Evolutionary conservation across 2,329 filamentous ascomycete species (phyloP), one percentile per base, ranked within the genome.

Genomic region (Zelopaecilomyces penicillatus): DNA sequence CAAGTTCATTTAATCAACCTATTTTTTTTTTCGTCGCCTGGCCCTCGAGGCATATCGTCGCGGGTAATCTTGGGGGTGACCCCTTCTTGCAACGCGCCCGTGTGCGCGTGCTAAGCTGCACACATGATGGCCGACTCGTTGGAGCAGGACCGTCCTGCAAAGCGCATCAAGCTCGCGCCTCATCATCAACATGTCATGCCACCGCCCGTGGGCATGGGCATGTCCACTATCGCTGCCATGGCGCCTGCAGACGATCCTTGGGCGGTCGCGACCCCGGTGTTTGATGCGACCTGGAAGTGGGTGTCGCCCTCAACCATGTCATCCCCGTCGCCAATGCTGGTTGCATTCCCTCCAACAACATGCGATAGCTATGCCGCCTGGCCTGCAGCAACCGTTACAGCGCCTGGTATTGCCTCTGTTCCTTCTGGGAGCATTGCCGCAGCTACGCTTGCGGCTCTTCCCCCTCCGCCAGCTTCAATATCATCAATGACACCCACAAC

Each of bases 131-230:
- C 43, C 26, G 49, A 48, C 30, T 40, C 42, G 26, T 9, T 44
- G 38, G 39, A 45, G 27, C 41, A 49, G 30, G 38, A 42, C 28
- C 51, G 51, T 38, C 48, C 50, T 27, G 49, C 51, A 28, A 57
- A 57, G 52, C 55, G 55, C 44, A 39, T 52, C 50, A 55, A 50
- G 51, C 30, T 53, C 42, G 43, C 43, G 28, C 31, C 43, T 31
- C 47, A 39, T 30, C 39, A 37, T 30, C 41, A 41, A 19, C 39
- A 37, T 36, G 36, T 31, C 31, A 36, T 19, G 28, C 39, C 27
- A 27, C 29, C 28, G 35, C 37, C 45, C 37, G 37, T 27, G 3
- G 32, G 30, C 26, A 30, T 30, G n/a, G 4, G 19, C 8, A 40
- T 46, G 5, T 30, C 44, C 3, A 3, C 40, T 6, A 37, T 44